phyloP scores from a whole-genome alignment of 805 yeast species.

The Hagleromyces aurorensis region DNA sequence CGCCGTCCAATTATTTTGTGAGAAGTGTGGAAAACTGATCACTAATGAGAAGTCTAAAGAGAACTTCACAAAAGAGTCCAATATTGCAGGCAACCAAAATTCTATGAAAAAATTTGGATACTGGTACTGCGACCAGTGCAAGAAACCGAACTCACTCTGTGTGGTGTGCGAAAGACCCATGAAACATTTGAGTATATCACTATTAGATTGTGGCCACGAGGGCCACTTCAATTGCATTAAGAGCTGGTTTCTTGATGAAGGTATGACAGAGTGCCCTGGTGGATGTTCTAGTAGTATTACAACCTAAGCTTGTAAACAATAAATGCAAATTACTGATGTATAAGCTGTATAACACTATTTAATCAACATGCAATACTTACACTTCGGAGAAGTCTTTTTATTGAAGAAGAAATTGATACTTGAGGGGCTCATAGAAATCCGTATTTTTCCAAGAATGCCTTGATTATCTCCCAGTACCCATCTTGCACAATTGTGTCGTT shows the following conservation, averaged over 20 bases:
- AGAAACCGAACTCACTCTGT: slow-evolving; percentile 55
- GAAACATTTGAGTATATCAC: slow-evolving; percentile 55
- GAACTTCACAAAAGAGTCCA: slow-evolving; percentile 20
- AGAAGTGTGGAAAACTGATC: slow-evolving; percentile 50
- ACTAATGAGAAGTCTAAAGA: slow-evolving; percentile 49
- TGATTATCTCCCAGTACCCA: slow-evolving; percentile 68
- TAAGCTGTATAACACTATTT: no score
- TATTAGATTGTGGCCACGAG: slow-evolving; percentile 73
- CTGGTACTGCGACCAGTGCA: slow-evolving; percentile 81
- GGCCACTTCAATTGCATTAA: slow-evolving; percentile 77
- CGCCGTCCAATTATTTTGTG: slow-evolving; percentile 50
- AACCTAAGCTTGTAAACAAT: no score
- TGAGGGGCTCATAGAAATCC: slow-evolving; percentile 22
- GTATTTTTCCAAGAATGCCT: slow-evolving; percentile 42
- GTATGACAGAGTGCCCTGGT: slow-evolving; percentile 68
- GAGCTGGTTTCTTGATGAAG: slow-evolving; percentile 64
- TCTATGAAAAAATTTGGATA: slow-evolving; percentile 46
- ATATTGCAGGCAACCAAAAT: slow-evolving; percentile 24
- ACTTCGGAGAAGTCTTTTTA: no score
- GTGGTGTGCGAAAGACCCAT: slow-evolving; percentile 70
- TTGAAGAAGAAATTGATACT: no score
- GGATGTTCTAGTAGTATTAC: no score
- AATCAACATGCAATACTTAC: no score
- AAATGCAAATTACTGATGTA: no score
- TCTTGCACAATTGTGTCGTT: slow-evolving; percentile 75